Percentiles rank a stretch among this genome's conserved stretches.
Evolutionary conservation across 139 green algal species (phyloP).

Genomic region (Chlamydomonas incerta): DNA sequence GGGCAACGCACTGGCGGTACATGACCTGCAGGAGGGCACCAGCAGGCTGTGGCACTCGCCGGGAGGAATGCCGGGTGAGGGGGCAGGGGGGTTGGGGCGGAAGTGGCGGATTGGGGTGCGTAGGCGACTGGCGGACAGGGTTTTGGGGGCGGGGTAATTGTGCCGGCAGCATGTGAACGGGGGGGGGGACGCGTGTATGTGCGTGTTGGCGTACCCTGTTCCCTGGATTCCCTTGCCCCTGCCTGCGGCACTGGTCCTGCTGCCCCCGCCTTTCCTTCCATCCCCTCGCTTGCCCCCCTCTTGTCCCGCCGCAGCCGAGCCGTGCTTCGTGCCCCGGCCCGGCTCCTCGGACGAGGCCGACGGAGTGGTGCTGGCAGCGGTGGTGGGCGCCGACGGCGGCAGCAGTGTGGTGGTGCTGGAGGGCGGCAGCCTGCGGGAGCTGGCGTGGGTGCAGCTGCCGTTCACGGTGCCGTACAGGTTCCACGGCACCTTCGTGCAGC

Average conservation of each 20-base stretch:
- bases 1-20: constrained; percentile 78
- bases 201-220: too few species aligned
- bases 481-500: constrained; percentile 69
- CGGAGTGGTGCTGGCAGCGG: constrained; percentile 72
- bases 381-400: constrained; percentile 60
- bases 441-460: constrained; percentile 70
- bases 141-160: too few species aligned
- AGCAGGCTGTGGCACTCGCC: constrained; percentile 70
- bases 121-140: too few species aligned
- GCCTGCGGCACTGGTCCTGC: not conserved
- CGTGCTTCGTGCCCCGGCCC: constrained; percentile 73
- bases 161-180: too few species aligned
- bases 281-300: not conserved
- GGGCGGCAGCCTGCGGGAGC: constrained; percentile 65
- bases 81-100: too few species aligned
- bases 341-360: constrained; percentile 75
- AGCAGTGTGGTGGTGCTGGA: constrained; percentile 79
- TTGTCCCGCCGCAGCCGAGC: constrained; percentile 63
- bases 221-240: not conserved
- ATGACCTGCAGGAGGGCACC: constrained; percentile 63
- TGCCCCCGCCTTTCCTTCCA: not conserved
- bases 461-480: constrained; percentile 76
- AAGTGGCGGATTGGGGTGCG: too few species aligned
- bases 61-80: constrained; percentile 56
- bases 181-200: too few species aligned